A percentile compares a stretch with the other conserved stretches of the same genome.
Evolutionary conservation across 1,284 basidiomycete species (phyloP).

Genomic region (Leccinum cinnamomeum): DNA sequence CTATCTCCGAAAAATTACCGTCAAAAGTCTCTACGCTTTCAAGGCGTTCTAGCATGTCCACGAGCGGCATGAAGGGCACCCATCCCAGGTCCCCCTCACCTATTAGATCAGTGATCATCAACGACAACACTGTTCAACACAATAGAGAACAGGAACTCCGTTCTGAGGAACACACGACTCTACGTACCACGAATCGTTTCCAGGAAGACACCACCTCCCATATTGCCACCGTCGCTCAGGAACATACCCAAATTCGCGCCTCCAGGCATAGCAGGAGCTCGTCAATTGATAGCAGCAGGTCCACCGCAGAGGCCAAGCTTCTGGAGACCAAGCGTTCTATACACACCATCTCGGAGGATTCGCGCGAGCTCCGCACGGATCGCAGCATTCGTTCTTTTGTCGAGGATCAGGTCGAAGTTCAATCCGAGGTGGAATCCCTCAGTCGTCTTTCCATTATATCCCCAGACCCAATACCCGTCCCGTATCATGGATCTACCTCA

Average conservation of each 20-base stretch:
- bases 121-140: slow-evolving; percentile 9
- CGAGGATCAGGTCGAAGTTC: slow-evolving; percentile 12
- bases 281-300: slow-evolving; percentile 18
- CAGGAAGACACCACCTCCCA: slow-evolving; percentile 17
- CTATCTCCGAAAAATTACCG: slow-evolving; percentile 23
- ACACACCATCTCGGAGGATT: slow-evolving; percentile 31
- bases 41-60: slow-evolving; percentile 25
- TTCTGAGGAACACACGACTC: slow-evolving; percentile 22
- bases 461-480: slow-evolving; percentile 35
- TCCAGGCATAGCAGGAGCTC: slow-evolving; percentile 11
- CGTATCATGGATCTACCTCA: slow-evolving; percentile 37
- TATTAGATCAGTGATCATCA: slow-evolving; percentile 11
- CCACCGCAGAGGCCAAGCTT: slow-evolving; percentile 18
- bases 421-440: slow-evolving; percentile 29
- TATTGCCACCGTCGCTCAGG: slow-evolving; percentile 11
- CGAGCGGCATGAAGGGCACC: slow-evolving; percentile 4
- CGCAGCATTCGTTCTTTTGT: slow-evolving; percentile 16
- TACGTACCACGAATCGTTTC: slow-evolving; percentile 14
- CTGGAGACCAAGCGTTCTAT: slow-evolving; percentile 30
- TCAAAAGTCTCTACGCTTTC: slow-evolving; percentile 12
- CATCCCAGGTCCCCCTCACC: slow-evolving; percentile 12
- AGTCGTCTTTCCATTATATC: slow-evolving; percentile 30
- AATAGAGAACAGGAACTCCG: slow-evolving; percentile 15
- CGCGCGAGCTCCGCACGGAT: slow-evolving; percentile 21
- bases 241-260: slow-evolving; percentile 16